Conservation (phyloP, 129 eudicot species). For the Centrapalus pauciflorus region DNA sequence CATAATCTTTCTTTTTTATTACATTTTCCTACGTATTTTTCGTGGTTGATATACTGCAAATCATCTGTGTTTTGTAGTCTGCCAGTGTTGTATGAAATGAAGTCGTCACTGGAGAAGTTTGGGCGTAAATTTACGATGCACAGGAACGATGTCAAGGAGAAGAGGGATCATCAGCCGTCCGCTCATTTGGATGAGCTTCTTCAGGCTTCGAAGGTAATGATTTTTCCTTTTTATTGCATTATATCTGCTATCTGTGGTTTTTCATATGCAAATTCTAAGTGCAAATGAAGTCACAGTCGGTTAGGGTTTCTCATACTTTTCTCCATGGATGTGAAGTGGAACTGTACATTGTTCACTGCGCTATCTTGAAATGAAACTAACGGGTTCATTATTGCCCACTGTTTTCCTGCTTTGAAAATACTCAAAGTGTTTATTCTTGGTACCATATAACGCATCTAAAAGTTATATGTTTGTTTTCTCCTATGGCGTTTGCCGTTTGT, state of each 20-base stretch:
- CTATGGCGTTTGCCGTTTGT: too few relatives aligned
- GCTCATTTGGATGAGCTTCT: slow-evolving; percentile 50
- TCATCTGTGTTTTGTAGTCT: background rate
- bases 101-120: slow-evolving; percentile 64
- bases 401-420: too few relatives aligned
- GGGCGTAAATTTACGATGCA: slow-evolving; percentile 57
- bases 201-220: slow-evolving; percentile 69
- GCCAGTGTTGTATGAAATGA: slow-evolving; percentile 34
- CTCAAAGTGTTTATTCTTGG: too few relatives aligned
- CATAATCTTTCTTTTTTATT: background rate
- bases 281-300: background rate
- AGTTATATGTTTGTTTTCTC: too few relatives aligned
- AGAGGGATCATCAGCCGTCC: slow-evolving; percentile 41
- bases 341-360: background rate
- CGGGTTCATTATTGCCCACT: too few relatives aligned
- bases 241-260: slow-evolving; percentile 4
- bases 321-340: background rate
- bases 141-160: slow-evolving; percentile 46
- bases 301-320: slow-evolving; percentile 18
- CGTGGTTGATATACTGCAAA: background rate
- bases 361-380: too few relatives aligned
- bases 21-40: background rate
- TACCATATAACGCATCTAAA: too few relatives aligned
- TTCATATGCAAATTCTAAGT: background rate
- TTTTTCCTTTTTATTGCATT: background rate